Evolutionary conservation across 2,329 filamentous ascomycete genomes (phyloP).

Genomic region (Immersiporthe knoxdaviesiana): DNA sequence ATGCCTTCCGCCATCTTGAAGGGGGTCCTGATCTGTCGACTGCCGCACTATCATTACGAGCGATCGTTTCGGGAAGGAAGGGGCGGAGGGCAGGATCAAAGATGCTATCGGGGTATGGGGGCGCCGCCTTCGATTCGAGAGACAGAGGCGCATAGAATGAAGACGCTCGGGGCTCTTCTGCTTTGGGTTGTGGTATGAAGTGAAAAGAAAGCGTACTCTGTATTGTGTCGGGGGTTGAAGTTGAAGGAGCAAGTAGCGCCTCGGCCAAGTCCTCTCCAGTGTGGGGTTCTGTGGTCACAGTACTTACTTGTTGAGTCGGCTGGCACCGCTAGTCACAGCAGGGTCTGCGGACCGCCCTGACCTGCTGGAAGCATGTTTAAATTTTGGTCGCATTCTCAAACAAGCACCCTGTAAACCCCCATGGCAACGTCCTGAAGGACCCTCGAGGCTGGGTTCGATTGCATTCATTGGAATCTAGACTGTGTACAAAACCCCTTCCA

Average conservation of each 20-base stretch:
- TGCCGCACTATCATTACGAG: slow-evolving; percentile 29
- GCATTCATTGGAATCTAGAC: neutral
- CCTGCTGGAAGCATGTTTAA: too few species aligned
- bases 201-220: neutral
- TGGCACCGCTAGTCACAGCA: neutral
- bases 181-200: neutral
- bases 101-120: neutral
- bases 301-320: neutral
- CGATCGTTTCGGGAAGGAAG: slow-evolving; percentile 6
- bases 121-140: neutral
- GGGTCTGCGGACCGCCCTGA: neutral
- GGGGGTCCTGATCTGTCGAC: slow-evolving; percentile 19
- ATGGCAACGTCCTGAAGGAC: neutral
- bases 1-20: slow-evolving; percentile 62
- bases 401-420: neutral
- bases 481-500: neutral
- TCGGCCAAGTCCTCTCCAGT: neutral
- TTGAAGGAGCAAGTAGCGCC: slow-evolving; percentile 6
- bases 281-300: neutral
- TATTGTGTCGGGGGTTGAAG: neutral
- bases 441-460: neutral
- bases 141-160: neutral
- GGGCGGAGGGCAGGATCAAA: neutral
- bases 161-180: neutral
- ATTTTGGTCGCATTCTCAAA: too few species aligned